Conservation (phyloP, 1,139 yeast genomes). For the Petasospora rhodanensis region DNA sequence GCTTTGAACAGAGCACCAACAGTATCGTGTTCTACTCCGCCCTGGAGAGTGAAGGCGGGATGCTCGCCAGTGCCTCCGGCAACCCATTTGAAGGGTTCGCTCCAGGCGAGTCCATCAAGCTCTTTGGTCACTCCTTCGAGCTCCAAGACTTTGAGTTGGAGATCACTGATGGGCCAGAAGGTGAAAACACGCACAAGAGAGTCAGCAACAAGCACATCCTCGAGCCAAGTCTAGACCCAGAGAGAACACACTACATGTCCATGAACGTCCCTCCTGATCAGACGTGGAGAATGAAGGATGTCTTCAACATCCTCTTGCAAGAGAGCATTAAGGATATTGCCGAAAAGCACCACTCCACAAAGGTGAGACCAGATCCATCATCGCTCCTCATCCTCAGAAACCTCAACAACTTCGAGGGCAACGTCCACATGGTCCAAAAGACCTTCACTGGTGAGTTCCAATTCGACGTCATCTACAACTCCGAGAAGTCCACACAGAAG, state of each 20-base stretch:
- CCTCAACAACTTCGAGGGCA: constrained; percentile 60
- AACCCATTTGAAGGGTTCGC: constrained; percentile 24
- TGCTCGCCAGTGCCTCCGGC: constrained; percentile 36
- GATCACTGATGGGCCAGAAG: constrained; percentile 43
- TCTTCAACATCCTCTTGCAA: constrained; percentile 64
- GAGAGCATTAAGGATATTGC: constrained; percentile 55
- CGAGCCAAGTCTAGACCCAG: constrained; percentile 45
- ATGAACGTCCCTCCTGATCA: constrained; percentile 67
- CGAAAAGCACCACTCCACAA: constrained; percentile 32
- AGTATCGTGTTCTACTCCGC: constrained; percentile 79
- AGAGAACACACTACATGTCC: constrained; percentile 59
- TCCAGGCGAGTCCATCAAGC: constrained; percentile 32
- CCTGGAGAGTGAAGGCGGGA: constrained; percentile 53
- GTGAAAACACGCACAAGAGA: constrained; percentile 40
- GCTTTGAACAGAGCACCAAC: constrained; percentile 45
- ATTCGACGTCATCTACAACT: constrained; percentile 63
- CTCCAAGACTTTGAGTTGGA: constrained; percentile 52
- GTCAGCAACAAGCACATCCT: constrained; percentile 25
- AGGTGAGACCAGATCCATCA: constrained; percentile 34
- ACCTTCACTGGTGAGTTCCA: constrained; percentile 71
- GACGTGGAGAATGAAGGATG: constrained; percentile 77
- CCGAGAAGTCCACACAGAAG: constrained; percentile 39
- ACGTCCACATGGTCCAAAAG: constrained; percentile 75
- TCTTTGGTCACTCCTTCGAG: constrained; percentile 52
- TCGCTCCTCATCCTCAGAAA: constrained; percentile 53